These are phyloP conservation scores for Anastatica hierochuntica DNA, from an alignment of 345 rosid genomes.

Conservation along the genomic window DNA sequence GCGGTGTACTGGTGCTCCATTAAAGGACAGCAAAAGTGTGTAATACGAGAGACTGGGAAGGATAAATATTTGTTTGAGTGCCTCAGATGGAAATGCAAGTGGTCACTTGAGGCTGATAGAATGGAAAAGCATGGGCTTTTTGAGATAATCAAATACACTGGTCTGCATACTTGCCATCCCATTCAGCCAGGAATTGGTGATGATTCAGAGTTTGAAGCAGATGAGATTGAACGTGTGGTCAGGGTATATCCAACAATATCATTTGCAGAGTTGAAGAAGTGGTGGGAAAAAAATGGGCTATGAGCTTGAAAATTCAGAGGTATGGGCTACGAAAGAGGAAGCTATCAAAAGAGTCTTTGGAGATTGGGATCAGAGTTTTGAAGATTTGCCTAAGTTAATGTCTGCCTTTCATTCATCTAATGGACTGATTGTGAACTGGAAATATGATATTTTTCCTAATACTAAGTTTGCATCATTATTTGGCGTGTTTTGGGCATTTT, in stretches of 20 bases:
- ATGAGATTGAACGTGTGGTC: slow-evolving; percentile 1
- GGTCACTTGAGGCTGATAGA: neutral
- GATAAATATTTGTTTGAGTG: neutral
- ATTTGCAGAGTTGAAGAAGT: neutral
- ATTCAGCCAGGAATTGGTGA: neutral
- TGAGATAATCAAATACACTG: neutral
- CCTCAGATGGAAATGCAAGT: slow-evolving; percentile 11
- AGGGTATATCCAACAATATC: neutral
- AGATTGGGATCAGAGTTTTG: slow-evolving; percentile 1
- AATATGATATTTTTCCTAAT: neutral
- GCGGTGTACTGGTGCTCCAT: slow-evolving; percentile 7
- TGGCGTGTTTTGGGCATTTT: slow-evolving; percentile 10
- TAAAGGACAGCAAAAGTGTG: neutral
- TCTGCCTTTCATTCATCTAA: neutral
- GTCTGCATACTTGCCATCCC: slow-evolving; percentile 1
- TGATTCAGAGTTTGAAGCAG: neutral
- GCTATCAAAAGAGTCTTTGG: neutral
- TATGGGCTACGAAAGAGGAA: neutral
- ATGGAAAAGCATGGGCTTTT: neutral
- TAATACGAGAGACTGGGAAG: neutral
- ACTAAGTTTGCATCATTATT: neutral
- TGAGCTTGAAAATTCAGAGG: neutral
- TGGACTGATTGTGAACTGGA: neutral
- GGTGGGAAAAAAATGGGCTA: neutral
- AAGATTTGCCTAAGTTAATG: slow-evolving; percentile 3